These are phyloP conservation scores for Pseudogymnoascus pannorum DNA, from an alignment of 2,329 filamentous ascomycete genomes.

Conservation along the genomic window DNA sequence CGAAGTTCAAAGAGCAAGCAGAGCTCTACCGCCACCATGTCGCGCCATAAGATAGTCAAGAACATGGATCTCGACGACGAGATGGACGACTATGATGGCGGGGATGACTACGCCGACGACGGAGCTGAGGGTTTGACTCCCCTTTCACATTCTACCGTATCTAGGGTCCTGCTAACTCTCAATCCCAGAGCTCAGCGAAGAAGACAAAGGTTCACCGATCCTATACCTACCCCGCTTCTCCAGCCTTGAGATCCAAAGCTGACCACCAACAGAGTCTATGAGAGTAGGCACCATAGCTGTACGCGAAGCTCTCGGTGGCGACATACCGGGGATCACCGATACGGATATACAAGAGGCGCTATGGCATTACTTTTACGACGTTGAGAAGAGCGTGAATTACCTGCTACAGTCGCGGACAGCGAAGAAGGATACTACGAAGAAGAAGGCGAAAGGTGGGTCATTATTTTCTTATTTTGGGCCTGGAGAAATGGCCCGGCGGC, in stretches of 20 bases:
- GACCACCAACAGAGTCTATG: conserved; percentile 44
- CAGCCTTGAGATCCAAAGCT: not conserved
- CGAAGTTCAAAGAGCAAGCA: not conserved
- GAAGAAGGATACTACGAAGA: conserved; percentile 29
- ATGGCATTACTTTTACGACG: conserved; percentile 95
- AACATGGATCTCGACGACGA: conserved; percentile 39
- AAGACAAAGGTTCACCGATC: conserved; percentile 26
- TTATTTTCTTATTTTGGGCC: conserved; percentile 16
- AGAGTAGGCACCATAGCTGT: conserved; percentile 60
- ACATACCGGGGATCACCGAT: conserved; percentile 43
- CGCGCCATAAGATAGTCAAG: conserved; percentile 33
- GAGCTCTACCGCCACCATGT: conserved; percentile 27
- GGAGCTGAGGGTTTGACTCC: conserved; percentile 30
- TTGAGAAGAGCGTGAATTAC: conserved; percentile 77
- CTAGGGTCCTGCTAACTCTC: conserved; percentile 9
- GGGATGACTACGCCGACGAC: conserved; percentile 35
- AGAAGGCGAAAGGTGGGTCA: conserved; percentile 29
- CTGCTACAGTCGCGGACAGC: conserved; percentile 51
- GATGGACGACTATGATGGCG: conserved; percentile 43
- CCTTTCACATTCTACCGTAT: not conserved
- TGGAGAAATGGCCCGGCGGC: conserved; percentile 1
- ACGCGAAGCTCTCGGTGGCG: conserved; percentile 55
- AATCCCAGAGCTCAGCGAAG: conserved; percentile 26
- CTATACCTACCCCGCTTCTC: conserved; percentile 4
- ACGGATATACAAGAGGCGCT: conserved; percentile 79